These are phyloP conservation scores for Penicillium lagena DNA, from an alignment of 495 filamentous ascomycete genomes.

Conservation along the genomic window DNA sequence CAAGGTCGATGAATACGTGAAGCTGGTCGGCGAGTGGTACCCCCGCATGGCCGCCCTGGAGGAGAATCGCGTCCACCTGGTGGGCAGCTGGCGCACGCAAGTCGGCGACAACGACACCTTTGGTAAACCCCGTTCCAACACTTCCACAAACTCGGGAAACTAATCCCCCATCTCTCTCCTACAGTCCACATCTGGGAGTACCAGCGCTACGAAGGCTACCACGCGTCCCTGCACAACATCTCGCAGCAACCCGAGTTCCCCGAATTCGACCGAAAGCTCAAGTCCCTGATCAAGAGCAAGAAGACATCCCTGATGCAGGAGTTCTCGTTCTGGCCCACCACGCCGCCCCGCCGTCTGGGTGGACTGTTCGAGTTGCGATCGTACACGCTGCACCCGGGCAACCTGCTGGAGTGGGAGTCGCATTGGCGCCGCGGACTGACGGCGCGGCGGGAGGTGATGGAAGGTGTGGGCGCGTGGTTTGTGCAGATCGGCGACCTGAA, in stretches of 20 bases:
- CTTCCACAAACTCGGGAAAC: too few relatives aligned
- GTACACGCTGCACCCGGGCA: slow-evolving; percentile 93
- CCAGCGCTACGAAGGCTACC: slow-evolving; percentile 93
- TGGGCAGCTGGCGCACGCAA: slow-evolving; percentile 97
- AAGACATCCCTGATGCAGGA: slow-evolving; percentile 95
- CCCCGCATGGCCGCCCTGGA: slow-evolving; percentile 72
- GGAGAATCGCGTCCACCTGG: slow-evolving; percentile 89
- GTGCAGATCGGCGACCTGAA: slow-evolving; percentile 97
- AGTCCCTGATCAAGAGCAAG: slow-evolving; percentile 73
- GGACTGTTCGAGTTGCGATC: slow-evolving; percentile 95
- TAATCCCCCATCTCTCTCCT: too few relatives aligned
- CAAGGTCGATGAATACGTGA: slow-evolving; percentile 89
- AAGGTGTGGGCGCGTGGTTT: slow-evolving; percentile 97
- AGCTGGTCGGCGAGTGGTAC: slow-evolving; percentile 89
- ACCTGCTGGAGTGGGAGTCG: slow-evolving; percentile 95
- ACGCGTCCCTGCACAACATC: slow-evolving; percentile 82
- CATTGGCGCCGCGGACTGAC: slow-evolving; percentile 93
- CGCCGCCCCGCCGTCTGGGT: slow-evolving; percentile 79
- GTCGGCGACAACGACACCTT: slow-evolving; percentile 98
- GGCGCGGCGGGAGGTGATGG: slow-evolving; percentile 92
- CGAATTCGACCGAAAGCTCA: slow-evolving; percentile 75
- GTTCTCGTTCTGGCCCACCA: slow-evolving; percentile 98
- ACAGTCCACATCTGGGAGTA: slow-evolving; percentile 98
- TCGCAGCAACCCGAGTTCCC: slow-evolving; percentile 71
- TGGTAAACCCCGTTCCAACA: slow-evolving; percentile 43